These are phyloP conservation scores for Apophysomyces variabilis DNA, from an alignment of 371 early-diverging fungal genomes.

Conservation along the genomic window DNA sequence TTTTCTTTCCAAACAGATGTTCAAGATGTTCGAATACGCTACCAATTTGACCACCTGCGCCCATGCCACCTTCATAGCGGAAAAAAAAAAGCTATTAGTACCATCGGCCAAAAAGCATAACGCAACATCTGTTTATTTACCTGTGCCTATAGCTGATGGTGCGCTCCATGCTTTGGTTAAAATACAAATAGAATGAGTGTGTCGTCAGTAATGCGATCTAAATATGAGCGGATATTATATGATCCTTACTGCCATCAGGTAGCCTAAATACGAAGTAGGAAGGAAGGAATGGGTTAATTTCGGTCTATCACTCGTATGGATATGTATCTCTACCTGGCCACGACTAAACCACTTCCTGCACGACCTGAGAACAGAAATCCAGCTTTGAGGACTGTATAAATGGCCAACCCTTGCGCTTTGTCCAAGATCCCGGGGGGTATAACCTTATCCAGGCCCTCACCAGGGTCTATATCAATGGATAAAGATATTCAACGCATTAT, in stretches of 20 bases:
- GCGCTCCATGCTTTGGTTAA: constrained; percentile 5
- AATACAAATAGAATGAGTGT: background rate
- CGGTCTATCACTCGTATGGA: background rate
- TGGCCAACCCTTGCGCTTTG: constrained; percentile 90
- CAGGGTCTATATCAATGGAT: constrained; percentile 51
- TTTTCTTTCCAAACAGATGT: too few relatives aligned
- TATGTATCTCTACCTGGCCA: constrained; percentile 62
- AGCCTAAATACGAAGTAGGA: constrained; percentile 14
- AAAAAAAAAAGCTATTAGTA: constrained; percentile 7
- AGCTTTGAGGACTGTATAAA: constrained; percentile 90
- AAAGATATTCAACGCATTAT: too few relatives aligned
- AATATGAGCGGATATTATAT: background rate
- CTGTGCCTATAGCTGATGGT: constrained; percentile 6
- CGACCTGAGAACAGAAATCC: constrained; percentile 93
- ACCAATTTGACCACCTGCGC: constrained; percentile 88
- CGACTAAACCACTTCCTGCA: constrained; percentile 86
- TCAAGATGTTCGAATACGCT: background rate
- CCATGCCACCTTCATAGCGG: constrained; percentile 70
- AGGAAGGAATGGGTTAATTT: background rate
- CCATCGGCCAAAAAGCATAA: background rate
- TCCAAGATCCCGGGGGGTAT: constrained; percentile 77
- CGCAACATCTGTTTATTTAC: background rate
- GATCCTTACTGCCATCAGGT: constrained; percentile 19
- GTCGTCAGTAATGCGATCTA: background rate
- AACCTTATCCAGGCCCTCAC: constrained; percentile 76